phyloP scores from a whole-genome alignment of 768 basidiomycete species.

The Mrakia frigida region DNA sequence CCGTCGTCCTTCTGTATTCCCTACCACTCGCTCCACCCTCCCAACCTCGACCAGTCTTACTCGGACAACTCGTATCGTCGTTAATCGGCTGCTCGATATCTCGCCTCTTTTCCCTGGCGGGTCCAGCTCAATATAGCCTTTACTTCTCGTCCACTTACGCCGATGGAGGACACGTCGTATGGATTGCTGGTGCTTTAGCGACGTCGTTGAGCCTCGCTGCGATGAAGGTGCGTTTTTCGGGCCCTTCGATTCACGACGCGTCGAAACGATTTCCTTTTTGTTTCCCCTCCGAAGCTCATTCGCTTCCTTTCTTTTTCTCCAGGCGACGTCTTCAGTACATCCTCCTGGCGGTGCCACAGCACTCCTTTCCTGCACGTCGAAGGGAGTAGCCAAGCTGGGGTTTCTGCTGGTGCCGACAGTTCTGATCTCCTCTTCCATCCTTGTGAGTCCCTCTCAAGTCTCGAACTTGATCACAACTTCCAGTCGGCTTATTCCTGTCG shows the following conservation, averaged over 20 bases:
- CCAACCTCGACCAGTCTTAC: neutral
- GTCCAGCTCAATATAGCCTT: neutral
- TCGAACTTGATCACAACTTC: too few species aligned
- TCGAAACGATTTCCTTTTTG: too few species aligned
- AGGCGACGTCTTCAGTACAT: neutral
- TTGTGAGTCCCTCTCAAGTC: neutral
- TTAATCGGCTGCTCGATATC: neutral
- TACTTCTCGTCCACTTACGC: neutral
- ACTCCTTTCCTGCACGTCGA: neutral
- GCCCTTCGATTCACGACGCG: too few species aligned
- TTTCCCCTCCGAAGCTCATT: too few species aligned
- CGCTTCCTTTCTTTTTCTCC: too few species aligned
- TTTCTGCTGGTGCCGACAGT: neutral
- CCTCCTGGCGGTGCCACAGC: constrained; percentile 1
- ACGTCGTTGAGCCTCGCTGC: neutral
- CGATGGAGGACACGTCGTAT: neutral
- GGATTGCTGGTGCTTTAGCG: neutral
- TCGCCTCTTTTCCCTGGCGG: neutral
- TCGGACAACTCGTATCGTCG: neutral
- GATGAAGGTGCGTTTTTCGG: neutral
- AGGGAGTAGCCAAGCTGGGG: neutral
- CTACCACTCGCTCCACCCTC: neutral
- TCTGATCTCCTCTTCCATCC: neutral
- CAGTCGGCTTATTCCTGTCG: neutral
- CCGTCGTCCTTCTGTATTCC: neutral